Percentiles rank a stretch among this genome's conserved stretches.
phyloP scores from a whole-genome alignment of 2,329 filamentous ascomycete genomes.

The Exophiala sp. region DNA sequence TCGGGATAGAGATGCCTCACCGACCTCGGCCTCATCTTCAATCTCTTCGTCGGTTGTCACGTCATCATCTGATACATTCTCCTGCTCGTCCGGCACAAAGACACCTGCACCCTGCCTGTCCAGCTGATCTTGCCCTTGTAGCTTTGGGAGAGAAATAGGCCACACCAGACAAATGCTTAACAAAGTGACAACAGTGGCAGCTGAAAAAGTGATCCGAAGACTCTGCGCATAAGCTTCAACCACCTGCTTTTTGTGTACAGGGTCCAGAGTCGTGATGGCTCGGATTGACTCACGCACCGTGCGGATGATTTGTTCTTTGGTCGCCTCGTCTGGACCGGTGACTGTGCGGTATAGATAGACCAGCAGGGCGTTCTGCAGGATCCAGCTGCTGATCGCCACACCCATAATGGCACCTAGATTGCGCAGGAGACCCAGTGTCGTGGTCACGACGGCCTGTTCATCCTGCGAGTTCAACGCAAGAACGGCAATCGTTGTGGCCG shows the following conservation, averaged over 20 bases:
- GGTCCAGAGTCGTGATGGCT: constrained; percentile 18
- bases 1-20: neutral
- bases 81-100: neutral
- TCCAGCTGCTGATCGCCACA: constrained; percentile 26
- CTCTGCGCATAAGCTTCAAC: constrained; percentile 25
- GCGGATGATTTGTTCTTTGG: constrained; percentile 22
- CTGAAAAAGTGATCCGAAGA: constrained; percentile 22
- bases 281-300: constrained; percentile 21
- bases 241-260: constrained; percentile 23
- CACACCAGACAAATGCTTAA: constrained; percentile 15
- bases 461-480: constrained; percentile 40
- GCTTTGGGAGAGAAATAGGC: constrained; percentile 19
- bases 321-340: constrained; percentile 10
- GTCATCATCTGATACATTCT: too few relatives aligned
- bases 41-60: neutral
- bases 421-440: constrained; percentile 23
- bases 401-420: constrained; percentile 24
- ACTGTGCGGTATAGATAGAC: constrained; percentile 20
- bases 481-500: constrained; percentile 38
- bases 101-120: constrained; percentile 2
- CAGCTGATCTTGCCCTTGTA: constrained; percentile 18
- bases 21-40: neutral
- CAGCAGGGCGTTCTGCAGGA: constrained; percentile 26
- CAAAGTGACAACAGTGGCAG: constrained; percentile 12
- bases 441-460: constrained; percentile 42